A percentile compares a stretch with the other conserved stretches of the same genome.
These are phyloP conservation scores for Yamadazyma laniorum DNA, from an alignment of 805 yeast genomes.

Conservation along the genomic window DNA sequence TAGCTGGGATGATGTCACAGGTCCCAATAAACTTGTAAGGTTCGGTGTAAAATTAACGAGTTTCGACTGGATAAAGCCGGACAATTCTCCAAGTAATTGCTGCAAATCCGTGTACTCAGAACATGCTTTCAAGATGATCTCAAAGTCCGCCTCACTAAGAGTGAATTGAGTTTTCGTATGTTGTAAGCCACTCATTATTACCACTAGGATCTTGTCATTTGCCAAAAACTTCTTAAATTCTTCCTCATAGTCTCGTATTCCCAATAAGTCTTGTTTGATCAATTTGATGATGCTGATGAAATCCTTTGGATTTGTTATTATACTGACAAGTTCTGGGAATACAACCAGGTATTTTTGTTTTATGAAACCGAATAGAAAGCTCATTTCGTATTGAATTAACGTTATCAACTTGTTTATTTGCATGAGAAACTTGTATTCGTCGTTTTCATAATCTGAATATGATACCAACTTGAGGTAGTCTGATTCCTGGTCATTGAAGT, in stretches of 20 bases:
- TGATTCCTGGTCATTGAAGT: conserved; percentile 22
- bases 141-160: conserved; percentile 29
- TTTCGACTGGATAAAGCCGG: conserved; percentile 54
- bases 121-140: conserved; percentile 44
- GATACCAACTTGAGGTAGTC: conserved; percentile 33
- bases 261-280: conserved; percentile 48
- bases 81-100: conserved; percentile 41
- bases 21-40: conserved; percentile 66
- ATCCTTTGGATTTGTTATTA: conserved; percentile 60
- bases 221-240: conserved; percentile 45
- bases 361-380: conserved; percentile 46
- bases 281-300: conserved; percentile 53
- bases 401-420: conserved; percentile 54
- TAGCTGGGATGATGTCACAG: conserved; percentile 70
- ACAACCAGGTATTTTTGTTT: conserved; percentile 53
- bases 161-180: conserved; percentile 36
- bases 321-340: conserved; percentile 68
- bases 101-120: conserved; percentile 46
- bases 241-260: conserved; percentile 28
- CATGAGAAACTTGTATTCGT: conserved; percentile 51
- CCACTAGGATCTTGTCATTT: conserved; percentile 65
- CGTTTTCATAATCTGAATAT: conserved; percentile 24
- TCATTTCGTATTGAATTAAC: conserved; percentile 55
- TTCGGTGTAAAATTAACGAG: conserved; percentile 75
- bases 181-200: conserved; percentile 68